Conservation (phyloP, 2,329 filamentous ascomycete species). For the Onygena corvina region DNA sequence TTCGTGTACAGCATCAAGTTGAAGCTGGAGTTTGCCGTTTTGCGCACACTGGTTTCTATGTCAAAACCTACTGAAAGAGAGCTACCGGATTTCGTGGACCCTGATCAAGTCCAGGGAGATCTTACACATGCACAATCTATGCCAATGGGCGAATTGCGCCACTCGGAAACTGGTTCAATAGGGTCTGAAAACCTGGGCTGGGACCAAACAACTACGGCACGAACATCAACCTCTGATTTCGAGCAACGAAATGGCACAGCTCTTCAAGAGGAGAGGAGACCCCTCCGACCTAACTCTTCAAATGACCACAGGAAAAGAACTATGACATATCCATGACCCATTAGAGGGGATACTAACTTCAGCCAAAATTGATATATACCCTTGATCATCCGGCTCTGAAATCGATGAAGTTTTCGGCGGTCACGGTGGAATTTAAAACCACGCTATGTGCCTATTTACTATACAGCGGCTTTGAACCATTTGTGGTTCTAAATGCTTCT, state of each 20-base stretch:
- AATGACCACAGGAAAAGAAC: neutral
- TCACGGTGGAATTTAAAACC: neutral
- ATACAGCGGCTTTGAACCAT: conserved; percentile 5
- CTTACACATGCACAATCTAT: neutral
- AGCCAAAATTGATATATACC: neutral
- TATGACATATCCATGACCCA: neutral
- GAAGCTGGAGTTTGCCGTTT: conserved; percentile 43
- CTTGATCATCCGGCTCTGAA: neutral
- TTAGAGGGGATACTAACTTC: neutral
- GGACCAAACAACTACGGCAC: neutral
- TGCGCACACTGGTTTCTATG: conserved; percentile 31
- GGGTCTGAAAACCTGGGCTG: neutral
- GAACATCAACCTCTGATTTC: neutral
- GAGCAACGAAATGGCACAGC: neutral
- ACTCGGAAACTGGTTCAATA: neutral
- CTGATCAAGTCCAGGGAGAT: neutral
- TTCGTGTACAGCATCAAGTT: conserved; percentile 27
- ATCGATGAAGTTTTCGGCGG: too few species aligned
- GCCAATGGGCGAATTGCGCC: neutral
- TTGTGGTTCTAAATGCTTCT: conserved; percentile 36
- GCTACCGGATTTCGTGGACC: conserved; percentile 7
- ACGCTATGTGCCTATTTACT: neutral
- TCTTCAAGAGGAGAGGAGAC: neutral
- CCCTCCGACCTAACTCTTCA: neutral
- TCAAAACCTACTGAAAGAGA: neutral